Percentiles rank a stretch among this genome's conserved stretches.
These are phyloP conservation scores for Aspergillus alliaceus DNA, from an alignment of 2,329 filamentous ascomycete genomes.

Conservation along the genomic window DNA sequence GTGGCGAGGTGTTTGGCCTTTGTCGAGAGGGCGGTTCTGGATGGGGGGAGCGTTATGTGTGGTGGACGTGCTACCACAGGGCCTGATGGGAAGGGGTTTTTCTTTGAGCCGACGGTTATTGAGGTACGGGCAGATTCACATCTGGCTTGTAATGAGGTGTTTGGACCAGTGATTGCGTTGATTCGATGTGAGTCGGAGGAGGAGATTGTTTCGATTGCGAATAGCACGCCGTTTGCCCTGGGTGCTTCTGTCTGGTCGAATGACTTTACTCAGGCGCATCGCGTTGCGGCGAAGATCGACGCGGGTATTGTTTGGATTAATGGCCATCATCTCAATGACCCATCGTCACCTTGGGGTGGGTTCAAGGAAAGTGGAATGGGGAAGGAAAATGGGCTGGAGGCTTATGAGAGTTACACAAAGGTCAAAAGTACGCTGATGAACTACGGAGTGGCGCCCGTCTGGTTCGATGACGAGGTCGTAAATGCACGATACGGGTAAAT, in stretches of 20 bases:
- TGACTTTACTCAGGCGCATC: constrained; percentile 50
- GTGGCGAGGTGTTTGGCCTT: constrained; percentile 41
- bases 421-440: constrained; percentile 53
- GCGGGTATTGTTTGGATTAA: constrained; percentile 52
- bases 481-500: constrained; percentile 61
- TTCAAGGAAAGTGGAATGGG: constrained; percentile 66
- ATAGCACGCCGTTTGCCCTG: constrained; percentile 52
- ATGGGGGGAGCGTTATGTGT: constrained; percentile 44
- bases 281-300: constrained; percentile 49
- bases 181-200: constrained; percentile 49
- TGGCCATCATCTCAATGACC: constrained; percentile 69
- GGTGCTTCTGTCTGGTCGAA: constrained; percentile 54
- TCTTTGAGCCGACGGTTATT: constrained; percentile 50
- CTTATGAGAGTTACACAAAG: constrained; percentile 58
- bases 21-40: constrained; percentile 31
- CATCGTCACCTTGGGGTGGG: constrained; percentile 70
- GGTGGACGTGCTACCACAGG: constrained; percentile 46
- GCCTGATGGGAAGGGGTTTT: constrained; percentile 55
- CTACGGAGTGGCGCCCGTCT: constrained; percentile 64
- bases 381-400: constrained; percentile 70
- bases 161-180: constrained; percentile 54
- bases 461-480: constrained; percentile 62
- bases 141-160: constrained; percentile 46
- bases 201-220: constrained; percentile 49
- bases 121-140: constrained; percentile 20